Evolutionary conservation across 2,329 filamentous ascomycete species (phyloP), one percentile per base, ranked within the genome.

Genomic region (Ceratocystis destructans): DNA sequence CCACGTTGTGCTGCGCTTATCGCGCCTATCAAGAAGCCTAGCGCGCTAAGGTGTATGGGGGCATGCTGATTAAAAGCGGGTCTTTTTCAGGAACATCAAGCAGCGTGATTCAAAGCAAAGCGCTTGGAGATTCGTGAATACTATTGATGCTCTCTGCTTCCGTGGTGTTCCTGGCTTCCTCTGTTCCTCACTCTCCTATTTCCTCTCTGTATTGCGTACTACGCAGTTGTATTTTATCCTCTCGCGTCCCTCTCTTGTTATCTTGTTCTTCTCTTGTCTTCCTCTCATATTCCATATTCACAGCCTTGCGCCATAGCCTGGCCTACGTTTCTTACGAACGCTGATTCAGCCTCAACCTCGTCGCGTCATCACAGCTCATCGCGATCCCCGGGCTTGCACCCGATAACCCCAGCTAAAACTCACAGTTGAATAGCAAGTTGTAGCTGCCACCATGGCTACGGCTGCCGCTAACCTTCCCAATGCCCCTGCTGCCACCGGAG

Each of bases 261-360:
- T 22, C 53, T 15, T 25, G 48, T 28, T 53, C 33, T 37, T 28
- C 20, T 12, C 20, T 53, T 4, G 5, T 3, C 7, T 53, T 25
- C 20, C 15, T 25, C 20, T 53, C 22, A 22, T 22, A 22, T 22
- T 22, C 22, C 7, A 28, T 53, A 31, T 31, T 12, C 15, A n/a
- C 53, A 63, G 61, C 61, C 61, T 63, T 63, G 61, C 61, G 53
- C 22, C 53, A 17, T n/a, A 64, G 62, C 62, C 46, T 64, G 5
- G 28, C n/a, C 28, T 12, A 10, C 28, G 33, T 1, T 57, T 10
- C 6, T 17, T 8, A 31, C 12, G 1, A 31, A 17, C 15, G 20
- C n/a, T 20, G 33, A 10, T 57, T 45, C 33, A 20, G 37, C 62
- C 20, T 59, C 53, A 17, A 20, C 31, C 17, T 25, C 48, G 12